Base-by-base conservation (phyloP, 768 basidiomycete species). In the Calocybe cyanea region DNA sequence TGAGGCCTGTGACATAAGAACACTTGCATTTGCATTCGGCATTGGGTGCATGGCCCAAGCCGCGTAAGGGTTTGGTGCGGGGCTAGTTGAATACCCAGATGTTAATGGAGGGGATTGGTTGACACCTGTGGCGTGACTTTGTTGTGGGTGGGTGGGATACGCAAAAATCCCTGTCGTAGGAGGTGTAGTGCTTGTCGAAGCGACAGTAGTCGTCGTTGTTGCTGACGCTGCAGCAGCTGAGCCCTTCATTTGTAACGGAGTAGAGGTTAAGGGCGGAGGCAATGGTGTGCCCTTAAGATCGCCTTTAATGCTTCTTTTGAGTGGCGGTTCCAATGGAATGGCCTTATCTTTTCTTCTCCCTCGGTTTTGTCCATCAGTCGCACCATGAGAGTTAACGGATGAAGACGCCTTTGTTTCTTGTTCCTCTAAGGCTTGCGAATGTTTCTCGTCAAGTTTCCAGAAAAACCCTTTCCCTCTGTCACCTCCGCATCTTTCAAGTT, bases 381-480 rank as follows among this genome's bases (percentile, higher is more conserved):
- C 36, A 51, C 62, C 51, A 36, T 50, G 39, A 31, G 56, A 51
- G 11, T 55, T 54, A 33, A 67, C 65, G 6, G 65, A 57, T 14
- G 64, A 54, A 59, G 71, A 63, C 54, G 64, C 66, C 67, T 79
- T 80, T 17, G 69, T 70, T 49, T 87, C 84, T 56, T 85, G 85
- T 50, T 86, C 85, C 59, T 84, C 81, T 35, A 90, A 77, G 28
- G 71, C 71, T 46, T 81, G 82, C 42, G 82, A 77, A 59, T 75
- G 74, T 45, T 80, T 76, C 35, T 85, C 83, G 57, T 95, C 93
- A 24, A 96, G 73, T 15, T 87, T 85, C 94, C 94, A 97, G 52
- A 92, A 91, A 53, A 85, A 92, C 1, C 93, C 94, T 63, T 95
- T 96, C 7, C 90, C 87, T 49, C 86, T 77, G 70, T 87, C 90